These are phyloP conservation scores for Papiliotrema laurentii DNA, from an alignment of 1,284 basidiomycete species.

Conservation along the genomic window DNA sequence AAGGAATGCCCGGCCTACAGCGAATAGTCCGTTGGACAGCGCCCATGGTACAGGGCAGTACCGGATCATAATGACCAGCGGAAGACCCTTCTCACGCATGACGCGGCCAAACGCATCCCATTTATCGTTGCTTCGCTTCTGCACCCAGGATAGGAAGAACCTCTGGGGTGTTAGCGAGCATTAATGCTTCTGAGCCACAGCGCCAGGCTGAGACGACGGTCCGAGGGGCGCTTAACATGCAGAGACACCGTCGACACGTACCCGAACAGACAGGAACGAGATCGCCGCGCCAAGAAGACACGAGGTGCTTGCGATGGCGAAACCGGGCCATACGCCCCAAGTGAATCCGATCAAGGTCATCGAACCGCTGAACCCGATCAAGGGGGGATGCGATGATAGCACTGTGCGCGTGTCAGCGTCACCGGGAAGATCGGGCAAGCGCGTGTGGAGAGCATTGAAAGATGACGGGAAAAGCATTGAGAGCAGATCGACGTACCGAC, in stretches of 20 bases:
- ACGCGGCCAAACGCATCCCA: constrained; percentile 48
- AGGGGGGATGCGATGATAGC: constrained; percentile 43
- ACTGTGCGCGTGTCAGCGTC: constrained; percentile 24
- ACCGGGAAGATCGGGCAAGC: not conserved
- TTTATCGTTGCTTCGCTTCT: constrained; percentile 32
- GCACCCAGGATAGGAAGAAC: constrained; percentile 44
- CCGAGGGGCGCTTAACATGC: no score
- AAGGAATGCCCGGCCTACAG: constrained; percentile 25
- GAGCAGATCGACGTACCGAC: constrained; percentile 29
- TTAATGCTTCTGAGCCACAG: not conserved
- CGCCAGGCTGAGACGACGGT: not conserved
- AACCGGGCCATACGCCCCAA: constrained; percentile 44
- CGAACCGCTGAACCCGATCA: constrained; percentile 44
- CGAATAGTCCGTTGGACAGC: constrained; percentile 46
- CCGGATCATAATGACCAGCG: constrained; percentile 46
- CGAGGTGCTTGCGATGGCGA: constrained; percentile 31
- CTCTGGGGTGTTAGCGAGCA: constrained; percentile 17
- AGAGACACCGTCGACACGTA: no score
- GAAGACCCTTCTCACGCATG: constrained; percentile 43
- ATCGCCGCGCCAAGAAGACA: constrained; percentile 35
- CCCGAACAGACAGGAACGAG: constrained; percentile 42
- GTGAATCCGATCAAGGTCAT: constrained; percentile 47
- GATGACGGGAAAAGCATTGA: not conserved
- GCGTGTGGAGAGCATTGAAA: not conserved
- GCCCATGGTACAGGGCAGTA: constrained; percentile 48